These are phyloP conservation scores for Helicostylum pulchrum DNA, from an alignment of 192 early-diverging fungal genomes.

Conservation along the genomic window DNA sequence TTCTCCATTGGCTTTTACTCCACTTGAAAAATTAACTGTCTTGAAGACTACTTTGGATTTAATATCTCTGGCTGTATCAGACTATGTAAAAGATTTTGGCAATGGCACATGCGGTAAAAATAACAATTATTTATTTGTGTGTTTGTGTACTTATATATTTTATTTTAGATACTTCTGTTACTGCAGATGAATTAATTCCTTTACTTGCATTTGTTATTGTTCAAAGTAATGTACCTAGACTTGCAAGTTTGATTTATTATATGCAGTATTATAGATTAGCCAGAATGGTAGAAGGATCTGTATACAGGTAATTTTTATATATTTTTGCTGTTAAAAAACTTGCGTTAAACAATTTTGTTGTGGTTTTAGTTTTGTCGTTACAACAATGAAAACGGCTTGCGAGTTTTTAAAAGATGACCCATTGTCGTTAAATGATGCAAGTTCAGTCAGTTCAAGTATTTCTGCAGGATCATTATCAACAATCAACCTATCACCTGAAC, in stretches of 20 bases:
- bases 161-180: slow-evolving; percentile 34
- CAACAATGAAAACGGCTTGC: slow-evolving; percentile 46
- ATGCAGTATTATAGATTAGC: slow-evolving; percentile 48
- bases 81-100: slow-evolving; percentile 33
- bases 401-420: slow-evolving; percentile 52
- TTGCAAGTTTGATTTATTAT: slow-evolving; percentile 50
- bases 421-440: slow-evolving; percentile 31
- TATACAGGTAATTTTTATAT: slow-evolving; percentile 33
- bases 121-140: not conserved
- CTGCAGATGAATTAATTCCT: slow-evolving; percentile 56
- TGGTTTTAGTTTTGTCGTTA: slow-evolving; percentile 44
- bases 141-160: not conserved
- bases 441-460: slow-evolving; percentile 14
- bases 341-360: not conserved
- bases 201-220: slow-evolving; percentile 49
- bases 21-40: slow-evolving; percentile 47
- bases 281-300: slow-evolving; percentile 38
- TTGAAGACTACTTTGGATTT: slow-evolving; percentile 44
- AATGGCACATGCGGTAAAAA: slow-evolving; percentile 2
- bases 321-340: no score
- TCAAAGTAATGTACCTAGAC: slow-evolving; percentile 37
- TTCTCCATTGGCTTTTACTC: slow-evolving; percentile 32
- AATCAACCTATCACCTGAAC: slow-evolving; percentile 9
- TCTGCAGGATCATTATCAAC: slow-evolving; percentile 20
- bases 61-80: slow-evolving; percentile 41